Evolutionary conservation across 768 basidiomycete genomes (phyloP).

Genomic region (Collybia sp.): DNA sequence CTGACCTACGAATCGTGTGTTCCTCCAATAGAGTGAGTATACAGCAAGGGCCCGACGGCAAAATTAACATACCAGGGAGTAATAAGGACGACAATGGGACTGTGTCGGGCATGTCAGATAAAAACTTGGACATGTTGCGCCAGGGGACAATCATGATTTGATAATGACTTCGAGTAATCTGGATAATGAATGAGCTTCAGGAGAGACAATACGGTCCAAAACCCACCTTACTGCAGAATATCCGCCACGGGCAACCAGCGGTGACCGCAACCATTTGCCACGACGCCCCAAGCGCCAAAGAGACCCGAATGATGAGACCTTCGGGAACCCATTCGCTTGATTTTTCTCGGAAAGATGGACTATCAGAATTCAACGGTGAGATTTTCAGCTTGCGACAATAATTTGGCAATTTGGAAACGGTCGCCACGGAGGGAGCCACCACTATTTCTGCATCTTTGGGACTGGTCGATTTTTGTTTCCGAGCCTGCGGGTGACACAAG

Average conservation of each 20-base stretch:
- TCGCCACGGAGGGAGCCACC: no score
- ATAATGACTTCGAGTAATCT: constrained; percentile 43
- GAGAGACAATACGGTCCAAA: neutral
- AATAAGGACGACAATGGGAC: constrained; percentile 68
- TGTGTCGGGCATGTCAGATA: constrained; percentile 59
- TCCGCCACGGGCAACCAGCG: constrained; percentile 48
- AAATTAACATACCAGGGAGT: constrained; percentile 59
- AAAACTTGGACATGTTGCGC: constrained; percentile 52
- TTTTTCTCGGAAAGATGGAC: no score
- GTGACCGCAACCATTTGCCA: constrained; percentile 42
- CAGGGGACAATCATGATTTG: constrained; percentile 54
- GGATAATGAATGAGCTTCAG: neutral
- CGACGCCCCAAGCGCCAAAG: constrained; percentile 25
- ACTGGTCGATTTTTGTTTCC: no score
- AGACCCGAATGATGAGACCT: constrained; percentile 18
- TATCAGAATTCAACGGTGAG: no score
- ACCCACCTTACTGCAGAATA: constrained; percentile 53
- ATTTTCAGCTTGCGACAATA: no score
- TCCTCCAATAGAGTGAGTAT: constrained; percentile 25
- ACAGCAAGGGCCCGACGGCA: constrained; percentile 10
- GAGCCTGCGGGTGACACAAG: no score
- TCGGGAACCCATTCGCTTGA: no score
- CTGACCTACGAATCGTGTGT: constrained; percentile 65
- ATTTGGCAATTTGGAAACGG: no score
- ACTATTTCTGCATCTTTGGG: no score